Conservation (phyloP, 768 basidiomycete genomes). For the Erythrobasidium yunnanense region DNA sequence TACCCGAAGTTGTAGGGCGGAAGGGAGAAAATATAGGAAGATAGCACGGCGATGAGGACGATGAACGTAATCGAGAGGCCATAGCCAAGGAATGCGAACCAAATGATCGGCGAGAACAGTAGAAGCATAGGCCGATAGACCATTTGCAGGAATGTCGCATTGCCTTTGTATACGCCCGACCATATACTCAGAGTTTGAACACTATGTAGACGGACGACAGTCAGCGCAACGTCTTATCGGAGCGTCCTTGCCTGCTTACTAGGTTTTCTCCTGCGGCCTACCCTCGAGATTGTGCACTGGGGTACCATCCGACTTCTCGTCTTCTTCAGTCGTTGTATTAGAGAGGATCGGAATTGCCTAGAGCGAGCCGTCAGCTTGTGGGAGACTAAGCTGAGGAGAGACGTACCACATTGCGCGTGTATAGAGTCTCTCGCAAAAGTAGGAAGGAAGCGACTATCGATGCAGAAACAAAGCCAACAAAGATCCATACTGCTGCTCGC, state of each 20-base stretch:
- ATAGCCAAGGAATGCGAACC: conserved; percentile 29
- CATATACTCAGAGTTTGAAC: background rate
- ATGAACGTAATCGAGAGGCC: conserved; percentile 35
- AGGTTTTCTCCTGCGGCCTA: background rate
- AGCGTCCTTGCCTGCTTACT: background rate
- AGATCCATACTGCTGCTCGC: conserved; percentile 4
- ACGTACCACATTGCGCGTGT: background rate
- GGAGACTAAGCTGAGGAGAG: too few species aligned
- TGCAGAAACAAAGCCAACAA: background rate
- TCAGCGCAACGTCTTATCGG: too few species aligned
- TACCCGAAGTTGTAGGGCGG: conserved; percentile 32
- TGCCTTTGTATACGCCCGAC: background rate
- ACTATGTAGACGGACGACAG: too few species aligned
- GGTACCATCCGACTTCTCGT: background rate
- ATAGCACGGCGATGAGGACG: conserved; percentile 34
- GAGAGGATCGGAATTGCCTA: background rate
- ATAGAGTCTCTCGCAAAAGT: background rate
- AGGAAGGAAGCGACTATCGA: background rate
- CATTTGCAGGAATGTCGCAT: conserved; percentile 3
- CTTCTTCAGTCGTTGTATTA: background rate
- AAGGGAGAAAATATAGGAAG: conserved; percentile 32
- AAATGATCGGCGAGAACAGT: conserved; percentile 9
- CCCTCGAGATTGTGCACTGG: background rate
- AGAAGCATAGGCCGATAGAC: background rate
- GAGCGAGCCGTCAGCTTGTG: too few species aligned